Conservation (phyloP, 1,284 basidiomycete genomes). For the Sanguinoderma infundibulare region DNA sequence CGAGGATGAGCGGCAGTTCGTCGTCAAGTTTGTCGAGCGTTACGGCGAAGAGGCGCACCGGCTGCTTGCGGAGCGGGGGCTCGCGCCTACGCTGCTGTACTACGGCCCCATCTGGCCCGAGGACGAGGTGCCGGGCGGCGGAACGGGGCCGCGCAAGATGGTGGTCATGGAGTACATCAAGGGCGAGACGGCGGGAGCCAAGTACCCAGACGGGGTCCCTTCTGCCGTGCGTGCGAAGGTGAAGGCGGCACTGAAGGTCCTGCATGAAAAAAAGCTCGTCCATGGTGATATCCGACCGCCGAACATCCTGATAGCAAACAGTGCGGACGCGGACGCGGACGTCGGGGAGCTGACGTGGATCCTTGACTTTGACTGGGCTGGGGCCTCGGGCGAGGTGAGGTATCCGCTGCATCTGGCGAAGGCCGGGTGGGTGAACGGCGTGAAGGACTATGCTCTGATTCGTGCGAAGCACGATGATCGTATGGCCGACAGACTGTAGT, state of each 20-base stretch:
- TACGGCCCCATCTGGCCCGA: neutral
- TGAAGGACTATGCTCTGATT: neutral
- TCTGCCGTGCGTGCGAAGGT: neutral
- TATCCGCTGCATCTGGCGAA: neutral
- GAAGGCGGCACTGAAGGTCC: neutral
- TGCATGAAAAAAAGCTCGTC: neutral
- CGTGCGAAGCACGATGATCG: neutral
- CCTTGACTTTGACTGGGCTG: neutral
- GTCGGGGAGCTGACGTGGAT: neutral
- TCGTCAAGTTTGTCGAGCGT: neutral
- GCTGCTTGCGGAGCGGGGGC: neutral
- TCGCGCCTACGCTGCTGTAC: neutral
- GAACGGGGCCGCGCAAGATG: neutral
- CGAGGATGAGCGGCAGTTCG: no score
- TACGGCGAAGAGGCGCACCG: neutral
- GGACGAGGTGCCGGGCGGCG: neutral
- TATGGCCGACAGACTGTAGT: neutral
- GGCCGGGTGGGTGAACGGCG: neutral
- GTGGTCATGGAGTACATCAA: conserved; percentile 1
- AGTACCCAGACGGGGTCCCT: neutral
- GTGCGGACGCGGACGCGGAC: neutral
- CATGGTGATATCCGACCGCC: neutral
- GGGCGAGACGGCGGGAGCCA: neutral
- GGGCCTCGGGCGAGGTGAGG: neutral
- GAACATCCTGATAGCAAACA: neutral